phyloP scores from a whole-genome alignment of 352 stramenopile genomes.

The Phytopythium aichiense region DNA sequence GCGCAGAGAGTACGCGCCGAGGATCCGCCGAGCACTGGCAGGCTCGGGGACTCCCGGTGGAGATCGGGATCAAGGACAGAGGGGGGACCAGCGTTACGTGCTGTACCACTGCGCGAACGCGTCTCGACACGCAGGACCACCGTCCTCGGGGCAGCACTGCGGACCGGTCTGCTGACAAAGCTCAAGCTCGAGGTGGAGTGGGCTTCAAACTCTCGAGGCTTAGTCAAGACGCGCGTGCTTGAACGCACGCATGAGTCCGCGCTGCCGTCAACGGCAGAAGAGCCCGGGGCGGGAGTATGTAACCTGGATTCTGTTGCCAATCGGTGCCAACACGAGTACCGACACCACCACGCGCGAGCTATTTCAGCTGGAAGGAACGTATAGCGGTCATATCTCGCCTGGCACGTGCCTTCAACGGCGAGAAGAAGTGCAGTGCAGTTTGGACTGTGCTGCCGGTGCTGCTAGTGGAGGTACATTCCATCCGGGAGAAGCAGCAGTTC shows the following conservation, averaged over 20 bases:
- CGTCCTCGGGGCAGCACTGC: neutral
- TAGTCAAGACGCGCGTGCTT: neutral
- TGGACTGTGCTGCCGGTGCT: neutral
- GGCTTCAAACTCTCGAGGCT: neutral
- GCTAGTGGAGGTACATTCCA: neutral
- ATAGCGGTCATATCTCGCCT: neutral
- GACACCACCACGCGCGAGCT: neutral
- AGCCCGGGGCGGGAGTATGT: neutral
- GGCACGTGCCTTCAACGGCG: neutral
- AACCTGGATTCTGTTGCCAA: neutral
- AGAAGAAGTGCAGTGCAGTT: neutral
- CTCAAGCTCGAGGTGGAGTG: too few species aligned
- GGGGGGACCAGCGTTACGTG: neutral
- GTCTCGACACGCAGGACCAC: neutral
- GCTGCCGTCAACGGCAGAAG: neutral
- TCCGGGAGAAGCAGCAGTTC: neutral
- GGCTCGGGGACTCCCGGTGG: neutral
- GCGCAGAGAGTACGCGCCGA: neutral
- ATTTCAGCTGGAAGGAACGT: neutral
- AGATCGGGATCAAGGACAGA: neutral
- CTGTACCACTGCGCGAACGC: neutral
- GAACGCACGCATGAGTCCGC: neutral
- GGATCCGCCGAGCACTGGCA: neutral
- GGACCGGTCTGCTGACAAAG: neutral
- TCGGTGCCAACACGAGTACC: neutral